These are phyloP conservation scores for Rhizopus delemar DNA, from an alignment of 371 early-diverging fungal species.

Conservation along the genomic window DNA sequence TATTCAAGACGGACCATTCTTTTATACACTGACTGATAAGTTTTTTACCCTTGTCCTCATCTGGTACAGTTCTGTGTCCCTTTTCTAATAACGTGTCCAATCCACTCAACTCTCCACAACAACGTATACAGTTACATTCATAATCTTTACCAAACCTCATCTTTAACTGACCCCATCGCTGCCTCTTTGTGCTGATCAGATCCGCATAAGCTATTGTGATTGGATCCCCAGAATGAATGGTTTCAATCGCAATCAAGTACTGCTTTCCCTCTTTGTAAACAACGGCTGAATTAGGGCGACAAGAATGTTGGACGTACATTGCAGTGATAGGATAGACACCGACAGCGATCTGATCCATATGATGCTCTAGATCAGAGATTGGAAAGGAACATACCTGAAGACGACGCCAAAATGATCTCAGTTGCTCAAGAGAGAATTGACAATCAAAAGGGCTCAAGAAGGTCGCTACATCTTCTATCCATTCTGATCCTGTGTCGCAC, in stretches of 20 bases:
- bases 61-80: conserved; percentile 9
- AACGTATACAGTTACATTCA: conserved; percentile 37
- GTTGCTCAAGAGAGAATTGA: conserved; percentile 16
- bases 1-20: conserved; percentile 39
- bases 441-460: conserved; percentile 17
- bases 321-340: conserved; percentile 80
- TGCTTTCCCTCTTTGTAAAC: conserved; percentile 51
- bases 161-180: conserved; percentile 53
- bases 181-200: conserved; percentile 51
- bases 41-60: conserved; percentile 6
- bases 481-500: conserved; percentile 4
- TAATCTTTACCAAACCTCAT: conserved; percentile 39
- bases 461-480: conserved; percentile 12
- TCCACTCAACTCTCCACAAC: conserved; percentile 20
- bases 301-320: conserved; percentile 76
- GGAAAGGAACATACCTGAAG: conserved; percentile 20
- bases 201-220: conserved; percentile 79
- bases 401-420: conserved; percentile 11
- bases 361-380: conserved; percentile 45
- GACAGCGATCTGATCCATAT: conserved; percentile 66
- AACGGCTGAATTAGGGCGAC: conserved; percentile 75
- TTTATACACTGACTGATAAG: conserved; percentile 22
- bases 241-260: conserved; percentile 60
- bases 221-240: conserved; percentile 68
- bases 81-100: conserved; percentile 19